These are phyloP conservation scores for Coemansia sp. DNA, from an alignment of 192 early-diverging fungal genomes.

Conservation along the genomic window DNA sequence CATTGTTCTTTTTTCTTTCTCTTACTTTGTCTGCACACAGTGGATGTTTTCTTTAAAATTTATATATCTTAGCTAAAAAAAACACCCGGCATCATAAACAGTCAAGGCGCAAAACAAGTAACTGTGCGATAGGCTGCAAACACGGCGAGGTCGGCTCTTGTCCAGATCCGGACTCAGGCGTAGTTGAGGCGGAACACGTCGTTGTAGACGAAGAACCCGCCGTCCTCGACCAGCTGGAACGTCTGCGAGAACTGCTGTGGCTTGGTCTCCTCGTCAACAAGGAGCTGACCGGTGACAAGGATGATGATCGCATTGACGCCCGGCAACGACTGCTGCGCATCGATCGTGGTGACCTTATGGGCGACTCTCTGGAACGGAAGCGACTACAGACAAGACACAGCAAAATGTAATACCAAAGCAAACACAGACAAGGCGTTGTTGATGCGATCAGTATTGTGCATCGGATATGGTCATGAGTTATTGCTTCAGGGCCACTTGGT, in stretches of 20 bases:
- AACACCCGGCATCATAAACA: not conserved
- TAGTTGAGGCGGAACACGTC: conserved; percentile 84
- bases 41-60: not conserved
- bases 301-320: conserved; percentile 67
- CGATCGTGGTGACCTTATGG: conserved; percentile 74
- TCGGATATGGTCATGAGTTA: not conserved
- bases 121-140: not conserved
- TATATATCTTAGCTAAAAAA: not conserved
- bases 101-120: too few relatives aligned
- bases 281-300: conserved; percentile 82
- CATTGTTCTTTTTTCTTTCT: not conserved
- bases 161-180: conserved; percentile 34
- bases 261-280: conserved; percentile 81
- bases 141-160: too few relatives aligned
- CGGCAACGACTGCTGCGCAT: conserved; percentile 76
- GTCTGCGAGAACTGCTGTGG: conserved; percentile 83
- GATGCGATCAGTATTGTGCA: not conserved
- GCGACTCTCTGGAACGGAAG: conserved; percentile 77
- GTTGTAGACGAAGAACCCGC: conserved; percentile 80
- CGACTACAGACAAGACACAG: conserved; percentile 22
- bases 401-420: not conserved
- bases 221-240: conserved; percentile 81
- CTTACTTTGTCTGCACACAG: not conserved
- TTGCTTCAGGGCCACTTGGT: too few relatives aligned
- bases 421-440: not conserved